phyloP scores from a whole-genome alignment of 2,329 filamentous ascomycete species.

The Claviceps arundinis region DNA sequence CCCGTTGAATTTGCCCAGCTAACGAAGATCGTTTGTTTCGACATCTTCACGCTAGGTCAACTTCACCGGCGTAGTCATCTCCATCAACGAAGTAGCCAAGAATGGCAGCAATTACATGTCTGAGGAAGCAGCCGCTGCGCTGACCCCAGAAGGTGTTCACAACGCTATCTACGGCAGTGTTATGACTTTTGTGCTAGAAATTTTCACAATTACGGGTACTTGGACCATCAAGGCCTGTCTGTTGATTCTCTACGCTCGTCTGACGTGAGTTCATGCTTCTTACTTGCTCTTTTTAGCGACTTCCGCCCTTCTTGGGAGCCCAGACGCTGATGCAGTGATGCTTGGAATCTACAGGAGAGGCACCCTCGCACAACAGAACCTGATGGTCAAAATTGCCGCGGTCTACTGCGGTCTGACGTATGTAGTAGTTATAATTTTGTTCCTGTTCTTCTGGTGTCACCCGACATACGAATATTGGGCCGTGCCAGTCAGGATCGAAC shows the following conservation, averaged over 20 bases:
- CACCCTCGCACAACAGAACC: conserved; percentile 18
- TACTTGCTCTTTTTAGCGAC: neutral
- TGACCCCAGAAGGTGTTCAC: conserved; percentile 29
- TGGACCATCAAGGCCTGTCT: conserved; percentile 42
- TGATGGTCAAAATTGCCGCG: conserved; percentile 27
- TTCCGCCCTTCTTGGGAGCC: neutral
- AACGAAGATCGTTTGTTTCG: neutral
- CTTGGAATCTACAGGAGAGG: conserved; percentile 10
- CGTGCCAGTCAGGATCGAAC: conserved; percentile 27
- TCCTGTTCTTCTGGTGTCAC: conserved; percentile 39
- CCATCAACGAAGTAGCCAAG: conserved; percentile 27
- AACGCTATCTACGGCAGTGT: conserved; percentile 38
- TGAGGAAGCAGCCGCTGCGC: conserved; percentile 21
- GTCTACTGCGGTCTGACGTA: conserved; percentile 31
- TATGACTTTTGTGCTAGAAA: conserved; percentile 38
- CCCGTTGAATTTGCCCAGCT: neutral
- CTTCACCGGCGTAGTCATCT: conserved; percentile 26
- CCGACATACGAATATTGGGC: conserved; percentile 39
- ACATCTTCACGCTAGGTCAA: conserved; percentile 2
- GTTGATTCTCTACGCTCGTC: conserved; percentile 36
- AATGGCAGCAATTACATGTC: conserved; percentile 33
- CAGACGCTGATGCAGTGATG: neutral
- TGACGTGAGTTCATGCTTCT: conserved; percentile 26
- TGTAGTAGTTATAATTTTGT: conserved; percentile 34
- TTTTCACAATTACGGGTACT: conserved; percentile 35